phyloP scores from a whole-genome alignment of 768 basidiomycete species.

The Aureoboletus auriporus region DNA sequence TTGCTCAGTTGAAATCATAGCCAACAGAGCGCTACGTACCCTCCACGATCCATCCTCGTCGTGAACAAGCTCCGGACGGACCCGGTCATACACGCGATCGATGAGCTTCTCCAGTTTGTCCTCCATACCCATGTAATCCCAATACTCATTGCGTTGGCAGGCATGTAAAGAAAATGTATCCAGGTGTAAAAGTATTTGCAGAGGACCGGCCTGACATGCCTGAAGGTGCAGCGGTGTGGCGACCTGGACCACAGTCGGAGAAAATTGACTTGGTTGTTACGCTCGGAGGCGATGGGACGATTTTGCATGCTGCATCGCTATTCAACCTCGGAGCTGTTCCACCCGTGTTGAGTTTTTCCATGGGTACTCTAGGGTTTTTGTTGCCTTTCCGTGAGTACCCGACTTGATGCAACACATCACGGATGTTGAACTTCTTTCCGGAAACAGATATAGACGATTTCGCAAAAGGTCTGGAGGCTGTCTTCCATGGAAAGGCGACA shows the following conservation, averaged over 20 bases:
- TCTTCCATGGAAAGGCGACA: constrained; percentile 75
- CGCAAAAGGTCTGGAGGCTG: constrained; percentile 71
- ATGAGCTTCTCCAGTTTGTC: constrained; percentile 65
- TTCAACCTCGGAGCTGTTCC: constrained; percentile 91
- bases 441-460: constrained; percentile 82
- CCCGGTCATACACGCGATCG: constrained; percentile 72
- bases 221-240: constrained; percentile 62
- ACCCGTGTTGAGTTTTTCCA: constrained; percentile 63
- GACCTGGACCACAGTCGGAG: constrained; percentile 46
- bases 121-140: not conserved
- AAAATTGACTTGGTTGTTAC: constrained; percentile 86
- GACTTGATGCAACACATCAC: not conserved
- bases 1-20: constrained; percentile 27
- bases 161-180: constrained; percentile 55
- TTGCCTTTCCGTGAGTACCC: constrained; percentile 80
- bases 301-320: constrained; percentile 87
- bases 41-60: constrained; percentile 64
- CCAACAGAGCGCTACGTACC: constrained; percentile 22
- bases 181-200: constrained; percentile 59
- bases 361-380: constrained; percentile 89
- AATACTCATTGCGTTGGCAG: constrained; percentile 29
- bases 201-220: constrained; percentile 67
- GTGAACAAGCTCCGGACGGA: constrained; percentile 80
- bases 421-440: constrained; percentile 1
- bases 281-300: constrained; percentile 92